Percentiles rank a stretch among this genome's conserved stretches.
These are phyloP conservation scores for Candida gigantensis DNA, from an alignment of 1,139 yeast genomes.

Conservation along the genomic window DNA sequence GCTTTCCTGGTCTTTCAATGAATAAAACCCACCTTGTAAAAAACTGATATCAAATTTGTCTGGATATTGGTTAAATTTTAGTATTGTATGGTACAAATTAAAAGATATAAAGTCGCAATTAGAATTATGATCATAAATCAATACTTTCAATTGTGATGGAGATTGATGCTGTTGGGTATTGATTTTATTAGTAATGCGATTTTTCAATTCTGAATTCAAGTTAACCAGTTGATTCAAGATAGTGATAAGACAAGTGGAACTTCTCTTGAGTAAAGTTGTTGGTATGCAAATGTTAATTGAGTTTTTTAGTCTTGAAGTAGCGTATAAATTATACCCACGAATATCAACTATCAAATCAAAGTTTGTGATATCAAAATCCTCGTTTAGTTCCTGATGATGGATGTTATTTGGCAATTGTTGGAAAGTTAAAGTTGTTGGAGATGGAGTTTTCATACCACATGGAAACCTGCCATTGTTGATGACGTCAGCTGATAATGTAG, in stretches of 20 bases:
- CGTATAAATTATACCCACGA: constrained; percentile 38
- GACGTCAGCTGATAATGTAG: neutral
- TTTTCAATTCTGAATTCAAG: constrained; percentile 18
- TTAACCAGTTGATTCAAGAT: constrained; percentile 29
- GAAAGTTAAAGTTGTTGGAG: constrained; percentile 13
- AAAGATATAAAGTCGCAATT: constrained; percentile 29
- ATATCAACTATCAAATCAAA: constrained; percentile 33
- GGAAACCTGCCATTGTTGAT: neutral
- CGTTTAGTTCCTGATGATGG: constrained; percentile 3
- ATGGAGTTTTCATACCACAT: constrained; percentile 7
- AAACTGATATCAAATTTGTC: constrained; percentile 31
- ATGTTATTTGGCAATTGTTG: constrained; percentile 10
- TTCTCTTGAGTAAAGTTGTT: constrained; percentile 41
- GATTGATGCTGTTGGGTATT: constrained; percentile 10
- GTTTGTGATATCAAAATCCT: neutral
- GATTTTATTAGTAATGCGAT: constrained; percentile 3
- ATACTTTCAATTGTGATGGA: constrained; percentile 27
- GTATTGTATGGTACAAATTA: constrained; percentile 42
- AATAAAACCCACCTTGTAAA: constrained; percentile 40
- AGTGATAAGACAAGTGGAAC: constrained; percentile 32
- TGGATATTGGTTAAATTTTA: constrained; percentile 34
- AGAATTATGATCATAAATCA: constrained; percentile 54
- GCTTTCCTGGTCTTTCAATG: neutral
- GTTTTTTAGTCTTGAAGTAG: constrained; percentile 26
- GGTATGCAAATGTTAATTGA: constrained; percentile 44